These are phyloP conservation scores for Moelleriella libera DNA, from an alignment of 2,329 filamentous ascomycete species.

Conservation along the genomic window DNA sequence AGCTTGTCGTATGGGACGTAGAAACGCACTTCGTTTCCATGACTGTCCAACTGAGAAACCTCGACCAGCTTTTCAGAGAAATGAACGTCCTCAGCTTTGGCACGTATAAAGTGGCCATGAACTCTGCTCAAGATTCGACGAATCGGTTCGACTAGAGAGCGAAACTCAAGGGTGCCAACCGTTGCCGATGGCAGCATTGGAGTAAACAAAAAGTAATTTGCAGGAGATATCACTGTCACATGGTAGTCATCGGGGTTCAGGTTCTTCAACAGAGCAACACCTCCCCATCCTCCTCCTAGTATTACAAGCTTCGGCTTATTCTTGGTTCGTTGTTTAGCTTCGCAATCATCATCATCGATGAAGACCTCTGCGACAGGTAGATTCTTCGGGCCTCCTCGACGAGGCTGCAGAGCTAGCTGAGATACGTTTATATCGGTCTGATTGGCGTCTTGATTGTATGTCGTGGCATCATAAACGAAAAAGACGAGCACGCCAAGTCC, in stretches of 20 bases:
- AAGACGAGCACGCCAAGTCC: slow-evolving; percentile 63
- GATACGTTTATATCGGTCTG: slow-evolving; percentile 70
- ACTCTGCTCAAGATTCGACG: slow-evolving; percentile 67
- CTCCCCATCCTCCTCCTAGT: slow-evolving; percentile 88
- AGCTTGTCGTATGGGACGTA: slow-evolving; percentile 97
- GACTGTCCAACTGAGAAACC: slow-evolving; percentile 55
- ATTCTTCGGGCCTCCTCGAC: slow-evolving; percentile 83
- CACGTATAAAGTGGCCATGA: slow-evolving; percentile 80
- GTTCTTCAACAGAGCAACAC: slow-evolving; percentile 80
- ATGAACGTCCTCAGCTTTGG: slow-evolving; percentile 74
- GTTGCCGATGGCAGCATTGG: slow-evolving; percentile 96
- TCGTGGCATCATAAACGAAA: slow-evolving; percentile 87
- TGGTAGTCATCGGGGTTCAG: slow-evolving; percentile 87
- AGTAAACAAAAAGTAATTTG: slow-evolving; percentile 96
- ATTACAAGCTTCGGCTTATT: slow-evolving; percentile 89
- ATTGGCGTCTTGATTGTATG: slow-evolving; percentile 61
- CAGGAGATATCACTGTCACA: slow-evolving; percentile 85
- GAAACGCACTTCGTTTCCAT: slow-evolving; percentile 65
- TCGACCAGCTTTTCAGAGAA: slow-evolving; percentile 88
- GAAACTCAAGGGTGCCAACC: slow-evolving; percentile 82
- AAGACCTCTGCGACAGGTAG: slow-evolving; percentile 78
- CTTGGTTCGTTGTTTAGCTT: slow-evolving; percentile 55
- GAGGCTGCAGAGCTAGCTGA: slow-evolving; percentile 65
- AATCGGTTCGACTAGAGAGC: slow-evolving; percentile 86
- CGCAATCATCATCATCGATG: slow-evolving; percentile 76